Evolutionary conservation across 2,329 filamentous ascomycete genomes (phyloP).

Genomic region (Diaporthe sp.): DNA sequence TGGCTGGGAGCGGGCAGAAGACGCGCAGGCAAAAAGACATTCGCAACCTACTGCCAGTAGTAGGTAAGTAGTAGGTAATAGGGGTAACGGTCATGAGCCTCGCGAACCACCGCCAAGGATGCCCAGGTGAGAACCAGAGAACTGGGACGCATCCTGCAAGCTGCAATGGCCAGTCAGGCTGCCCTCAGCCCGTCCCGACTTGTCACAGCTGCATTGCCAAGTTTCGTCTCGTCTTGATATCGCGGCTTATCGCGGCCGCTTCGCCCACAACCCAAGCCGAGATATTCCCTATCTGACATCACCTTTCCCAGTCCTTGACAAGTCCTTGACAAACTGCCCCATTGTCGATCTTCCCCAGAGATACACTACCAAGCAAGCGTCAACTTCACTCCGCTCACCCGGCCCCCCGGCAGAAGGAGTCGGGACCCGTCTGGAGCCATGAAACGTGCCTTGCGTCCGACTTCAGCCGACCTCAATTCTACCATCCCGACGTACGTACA

Average conservation of each 20-base stretch:
- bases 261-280: slow-evolving; percentile 25
- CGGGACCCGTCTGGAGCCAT: not conserved
- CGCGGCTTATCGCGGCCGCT: slow-evolving; percentile 13
- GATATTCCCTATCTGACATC: slow-evolving; percentile 38
- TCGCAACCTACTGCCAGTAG: not conserved
- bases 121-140: slow-evolving; percentile 25
- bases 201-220: slow-evolving; percentile 20
- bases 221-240: slow-evolving; percentile 9
- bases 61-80: not conserved
- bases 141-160: slow-evolving; percentile 27
- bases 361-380: slow-evolving; percentile 1
- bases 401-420: not conserved
- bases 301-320: not conserved
- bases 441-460: slow-evolving; percentile 13
- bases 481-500: not conserved
- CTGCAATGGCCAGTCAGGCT: slow-evolving; percentile 12
- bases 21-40: not conserved
- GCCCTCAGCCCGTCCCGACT: not conserved
- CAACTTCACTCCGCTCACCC: slow-evolving; percentile 19
- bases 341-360: slow-evolving; percentile 11
- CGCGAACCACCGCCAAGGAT: slow-evolving; percentile 29
- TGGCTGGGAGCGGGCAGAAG: too few relatives aligned
- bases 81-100: not conserved
- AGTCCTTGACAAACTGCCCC: not conserved
- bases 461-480: slow-evolving; percentile 19